Evolutionary conservation across 1,139 yeast genomes (phyloP).

Genomic region (Taphrina confusa): DNA sequence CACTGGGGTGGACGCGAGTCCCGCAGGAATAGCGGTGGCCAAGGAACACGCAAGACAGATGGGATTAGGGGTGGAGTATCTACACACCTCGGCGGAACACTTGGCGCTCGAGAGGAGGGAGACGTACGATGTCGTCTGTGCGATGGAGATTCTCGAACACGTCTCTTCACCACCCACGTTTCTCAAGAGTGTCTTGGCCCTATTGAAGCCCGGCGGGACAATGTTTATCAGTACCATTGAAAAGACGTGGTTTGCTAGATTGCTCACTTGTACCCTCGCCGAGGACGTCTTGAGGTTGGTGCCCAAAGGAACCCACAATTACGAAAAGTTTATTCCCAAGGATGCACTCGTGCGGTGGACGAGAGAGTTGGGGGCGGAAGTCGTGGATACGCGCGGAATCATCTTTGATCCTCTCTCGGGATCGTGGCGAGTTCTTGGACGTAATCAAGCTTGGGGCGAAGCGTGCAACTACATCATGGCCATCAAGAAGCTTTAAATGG

Average conservation of each 20-base stretch:
- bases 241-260: slow-evolving; percentile 84
- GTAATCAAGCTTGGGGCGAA: slow-evolving; percentile 30
- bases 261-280: slow-evolving; percentile 89
- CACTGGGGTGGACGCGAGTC: slow-evolving; percentile 80
- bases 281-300: slow-evolving; percentile 78
- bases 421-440: slow-evolving; percentile 29
- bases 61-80: slow-evolving; percentile 58
- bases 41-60: slow-evolving; percentile 57
- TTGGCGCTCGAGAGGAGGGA: slow-evolving; percentile 38
- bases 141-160: slow-evolving; percentile 94
- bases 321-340: slow-evolving; percentile 80
- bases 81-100: slow-evolving; percentile 61
- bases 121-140: slow-evolving; percentile 72
- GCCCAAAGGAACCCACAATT: slow-evolving; percentile 89
- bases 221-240: slow-evolving; percentile 87
- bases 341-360: slow-evolving; percentile 69
- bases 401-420: slow-evolving; percentile 32
- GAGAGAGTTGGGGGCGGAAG: slow-evolving; percentile 47
- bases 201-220: slow-evolving; percentile 79
- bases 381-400: slow-evolving; percentile 37
- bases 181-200: slow-evolving; percentile 62
- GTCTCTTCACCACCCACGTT: slow-evolving; percentile 81
- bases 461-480: slow-evolving; percentile 34
- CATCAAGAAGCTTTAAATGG: neutral
- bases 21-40: slow-evolving; percentile 81